Evolutionary conservation across 2,329 filamentous ascomycete species (phyloP).

Genomic region (Lomentospora prolificans): DNA sequence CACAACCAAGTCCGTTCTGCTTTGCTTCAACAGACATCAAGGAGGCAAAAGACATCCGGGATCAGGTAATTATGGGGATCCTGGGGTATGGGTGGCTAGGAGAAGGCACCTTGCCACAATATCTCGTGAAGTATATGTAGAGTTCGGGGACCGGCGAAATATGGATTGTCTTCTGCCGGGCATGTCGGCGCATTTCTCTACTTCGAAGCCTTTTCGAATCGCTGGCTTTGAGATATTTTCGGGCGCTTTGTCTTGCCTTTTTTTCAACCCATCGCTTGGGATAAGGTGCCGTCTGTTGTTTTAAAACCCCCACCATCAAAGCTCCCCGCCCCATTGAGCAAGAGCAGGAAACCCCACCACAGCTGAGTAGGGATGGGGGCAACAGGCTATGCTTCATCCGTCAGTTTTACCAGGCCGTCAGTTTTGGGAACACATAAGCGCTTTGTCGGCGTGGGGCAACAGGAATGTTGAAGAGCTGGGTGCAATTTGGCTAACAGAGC

Average conservation of each 20-base stretch:
- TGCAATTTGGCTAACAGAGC: background rate
- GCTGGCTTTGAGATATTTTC: background rate
- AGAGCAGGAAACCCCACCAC: background rate
- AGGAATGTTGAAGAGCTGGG: background rate
- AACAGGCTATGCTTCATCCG: background rate
- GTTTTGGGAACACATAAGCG: background rate
- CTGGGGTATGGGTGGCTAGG: no score
- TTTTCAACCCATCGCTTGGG: background rate
- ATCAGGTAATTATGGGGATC: no score
- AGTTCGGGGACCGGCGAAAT: no score
- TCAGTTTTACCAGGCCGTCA: no score
- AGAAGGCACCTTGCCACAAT: no score
- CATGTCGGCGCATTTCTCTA: background rate
- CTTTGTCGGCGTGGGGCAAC: background rate
- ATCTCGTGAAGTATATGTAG: no score
- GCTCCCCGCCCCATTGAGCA: background rate
- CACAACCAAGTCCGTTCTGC: no score
- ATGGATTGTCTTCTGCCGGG: background rate
- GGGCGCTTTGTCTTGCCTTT: background rate
- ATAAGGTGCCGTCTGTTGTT: background rate
- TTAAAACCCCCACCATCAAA: conserved; percentile 1
- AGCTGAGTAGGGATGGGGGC: background rate
- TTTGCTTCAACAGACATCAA: no score
- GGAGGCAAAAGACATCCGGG: no score
- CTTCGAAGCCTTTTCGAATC: background rate